These are phyloP conservation scores for Cynara cardunculus DNA, from an alignment of 129 eudicot genomes.

Conservation along the genomic window DNA sequence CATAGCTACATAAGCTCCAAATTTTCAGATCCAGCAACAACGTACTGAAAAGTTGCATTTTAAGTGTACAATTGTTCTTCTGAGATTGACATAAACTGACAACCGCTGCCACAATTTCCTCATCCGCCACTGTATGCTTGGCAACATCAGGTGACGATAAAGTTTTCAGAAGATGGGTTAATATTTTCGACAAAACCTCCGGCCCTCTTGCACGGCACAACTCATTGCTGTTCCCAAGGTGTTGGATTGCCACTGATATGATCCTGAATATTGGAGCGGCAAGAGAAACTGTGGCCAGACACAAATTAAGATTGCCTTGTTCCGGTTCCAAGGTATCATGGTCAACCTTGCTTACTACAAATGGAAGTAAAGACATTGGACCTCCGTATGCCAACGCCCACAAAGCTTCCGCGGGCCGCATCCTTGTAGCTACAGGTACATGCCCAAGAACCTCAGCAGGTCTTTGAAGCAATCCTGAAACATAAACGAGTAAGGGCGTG, in stretches of 20 bases:
- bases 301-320: slow-evolving; percentile 54
- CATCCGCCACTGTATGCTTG: slow-evolving; percentile 66
- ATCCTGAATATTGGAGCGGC: slow-evolving; percentile 91
- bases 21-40: slow-evolving; percentile 76
- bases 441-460: slow-evolving; percentile 96
- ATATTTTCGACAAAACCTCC: slow-evolving; percentile 71
- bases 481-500: not conserved
- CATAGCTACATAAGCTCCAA: slow-evolving; percentile 93
- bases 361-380: slow-evolving; percentile 88
- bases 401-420: slow-evolving; percentile 84
- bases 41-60: slow-evolving; percentile 81
- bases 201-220: slow-evolving; percentile 77
- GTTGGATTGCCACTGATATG: slow-evolving; percentile 68
- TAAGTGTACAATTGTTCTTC: slow-evolving; percentile 57
- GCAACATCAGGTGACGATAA: slow-evolving; percentile 56
- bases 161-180: slow-evolving; percentile 62
- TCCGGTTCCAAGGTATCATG: slow-evolving; percentile 67
- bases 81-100: slow-evolving; percentile 87
- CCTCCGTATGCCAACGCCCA: slow-evolving; percentile 98
- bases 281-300: slow-evolving; percentile 55
- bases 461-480: slow-evolving; percentile 75
- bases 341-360: slow-evolving; percentile 61
- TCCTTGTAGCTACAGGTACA: slow-evolving; percentile 80
- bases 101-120: slow-evolving; percentile 91
- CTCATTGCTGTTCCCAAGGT: slow-evolving; percentile 85